A percentile compares a stretch with the other conserved stretches of the same genome.
Conservation (phyloP, 129 eudicot genomes). For the Kitagawia praeruptora region DNA sequence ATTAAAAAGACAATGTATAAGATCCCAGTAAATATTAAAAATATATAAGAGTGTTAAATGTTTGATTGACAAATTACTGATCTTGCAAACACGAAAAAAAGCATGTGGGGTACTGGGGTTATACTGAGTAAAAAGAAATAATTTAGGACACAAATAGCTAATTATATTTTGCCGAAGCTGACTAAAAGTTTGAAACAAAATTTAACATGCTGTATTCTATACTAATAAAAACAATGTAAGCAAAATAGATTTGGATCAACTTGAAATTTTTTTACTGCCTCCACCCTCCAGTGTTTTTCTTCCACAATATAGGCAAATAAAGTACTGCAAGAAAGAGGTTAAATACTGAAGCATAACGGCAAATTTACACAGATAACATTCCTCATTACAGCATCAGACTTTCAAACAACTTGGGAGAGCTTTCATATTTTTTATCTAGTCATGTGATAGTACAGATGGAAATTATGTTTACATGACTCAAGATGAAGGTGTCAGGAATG, state of each 20-base stretch:
- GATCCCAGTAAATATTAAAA: conserved; percentile 1
- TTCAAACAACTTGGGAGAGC: background rate
- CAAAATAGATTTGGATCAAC: no score
- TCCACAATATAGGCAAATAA: background rate
- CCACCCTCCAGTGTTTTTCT: background rate
- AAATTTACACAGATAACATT: background rate
- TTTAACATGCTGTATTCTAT: no score
- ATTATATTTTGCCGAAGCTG: background rate
- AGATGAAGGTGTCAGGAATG: background rate
- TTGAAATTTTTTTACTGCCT: background rate
- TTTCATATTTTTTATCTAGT: background rate
- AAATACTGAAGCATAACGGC: background rate
- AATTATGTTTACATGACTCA: conserved; percentile 1
- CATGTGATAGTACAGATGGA: background rate
- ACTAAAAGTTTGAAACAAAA: background rate
- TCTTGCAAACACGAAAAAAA: background rate
- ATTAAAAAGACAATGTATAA: conserved; percentile 1
- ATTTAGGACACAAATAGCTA: background rate
- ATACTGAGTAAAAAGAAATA: background rate
- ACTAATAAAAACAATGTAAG: no score
- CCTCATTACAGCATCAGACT: background rate
- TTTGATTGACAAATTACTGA: background rate
- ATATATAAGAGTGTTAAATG: background rate
- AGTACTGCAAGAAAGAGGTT: background rate
- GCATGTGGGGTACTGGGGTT: background rate